Percentiles rank a stretch among this genome's conserved stretches.
Conservation (phyloP, 441 rosid genomes). For the Aleurites moluccanus region DNA sequence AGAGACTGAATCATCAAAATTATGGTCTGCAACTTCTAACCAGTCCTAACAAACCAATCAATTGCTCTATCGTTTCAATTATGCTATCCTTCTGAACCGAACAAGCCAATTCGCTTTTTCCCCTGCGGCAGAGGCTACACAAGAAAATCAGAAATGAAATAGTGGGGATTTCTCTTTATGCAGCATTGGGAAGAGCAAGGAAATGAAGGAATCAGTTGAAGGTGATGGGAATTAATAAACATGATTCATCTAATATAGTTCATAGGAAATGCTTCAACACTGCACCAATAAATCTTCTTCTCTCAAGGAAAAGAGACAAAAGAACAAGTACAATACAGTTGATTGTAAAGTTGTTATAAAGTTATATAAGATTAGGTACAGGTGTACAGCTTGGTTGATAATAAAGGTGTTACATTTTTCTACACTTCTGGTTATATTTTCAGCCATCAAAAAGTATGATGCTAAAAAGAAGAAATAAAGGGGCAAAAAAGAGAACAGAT, state of each 20-base stretch:
- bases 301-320: neutral
- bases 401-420: neutral
- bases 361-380: constrained; percentile 5
- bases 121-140: neutral
- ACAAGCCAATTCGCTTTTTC: neutral
- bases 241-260: neutral
- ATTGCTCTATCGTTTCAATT: neutral
- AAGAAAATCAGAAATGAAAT: neutral
- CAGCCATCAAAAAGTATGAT: neutral
- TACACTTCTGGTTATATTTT: neutral
- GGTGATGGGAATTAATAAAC: neutral
- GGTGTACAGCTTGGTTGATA: constrained; percentile 7
- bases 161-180: neutral
- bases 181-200: neutral
- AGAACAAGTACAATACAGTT: neutral
- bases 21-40: neutral
- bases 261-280: neutral
- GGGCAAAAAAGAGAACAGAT: neutral
- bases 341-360: neutral
- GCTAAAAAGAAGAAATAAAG: neutral
- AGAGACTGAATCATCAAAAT: constrained; percentile 2
- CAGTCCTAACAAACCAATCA: constrained; percentile 2
- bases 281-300: neutral
- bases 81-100: neutral
- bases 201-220: neutral